Conservation (phyloP, 306 rosid species). For the Trifolium fragiferum region DNA sequence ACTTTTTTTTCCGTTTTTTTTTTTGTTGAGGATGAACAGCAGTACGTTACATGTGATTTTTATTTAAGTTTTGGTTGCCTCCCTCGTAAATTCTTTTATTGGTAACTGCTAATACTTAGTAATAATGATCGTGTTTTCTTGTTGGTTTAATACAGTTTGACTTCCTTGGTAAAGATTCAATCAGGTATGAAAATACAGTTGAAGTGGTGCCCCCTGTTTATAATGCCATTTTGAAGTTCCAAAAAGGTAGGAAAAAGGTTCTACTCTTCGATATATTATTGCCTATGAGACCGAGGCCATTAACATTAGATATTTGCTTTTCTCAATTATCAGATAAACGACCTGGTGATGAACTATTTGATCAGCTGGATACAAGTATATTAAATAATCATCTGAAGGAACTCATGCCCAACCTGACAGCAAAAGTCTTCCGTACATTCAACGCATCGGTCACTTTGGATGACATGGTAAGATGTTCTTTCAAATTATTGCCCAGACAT, state of each 20-base stretch:
- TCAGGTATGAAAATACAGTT: slow-evolving; percentile 87
- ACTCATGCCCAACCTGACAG: slow-evolving; percentile 95
- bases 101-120: slow-evolving; percentile 24
- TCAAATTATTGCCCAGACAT: slow-evolving; percentile 11
- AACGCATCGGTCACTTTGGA: slow-evolving; percentile 96
- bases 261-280: slow-evolving; percentile 4
- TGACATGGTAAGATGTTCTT: slow-evolving; percentile 62
- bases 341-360: slow-evolving; percentile 81
- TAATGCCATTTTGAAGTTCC: slow-evolving; percentile 85
- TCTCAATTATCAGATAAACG: slow-evolving; percentile 62
- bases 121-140: slow-evolving; percentile 32
- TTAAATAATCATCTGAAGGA: slow-evolving; percentile 93
- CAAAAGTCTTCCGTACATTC: slow-evolving; percentile 96
- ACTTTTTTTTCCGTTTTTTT: slow-evolving; percentile 4
- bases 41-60: slow-evolving; percentile 2
- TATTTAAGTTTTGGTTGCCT: slow-evolving; percentile 15
- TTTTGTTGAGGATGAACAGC: background rate
- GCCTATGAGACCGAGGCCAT: slow-evolving; percentile 20
- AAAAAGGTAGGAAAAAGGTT: slow-evolving; percentile 58
- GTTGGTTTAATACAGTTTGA: slow-evolving; percentile 69
- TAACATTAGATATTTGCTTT: slow-evolving; percentile 32
- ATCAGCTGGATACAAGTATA: slow-evolving; percentile 80
- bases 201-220: slow-evolving; percentile 92
- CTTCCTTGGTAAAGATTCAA: slow-evolving; percentile 99
- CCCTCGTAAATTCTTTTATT: slow-evolving; percentile 10